Base-by-base conservation (phyloP, 2,329 filamentous ascomycete genomes). In the Microdochium trichocladiopsis region DNA sequence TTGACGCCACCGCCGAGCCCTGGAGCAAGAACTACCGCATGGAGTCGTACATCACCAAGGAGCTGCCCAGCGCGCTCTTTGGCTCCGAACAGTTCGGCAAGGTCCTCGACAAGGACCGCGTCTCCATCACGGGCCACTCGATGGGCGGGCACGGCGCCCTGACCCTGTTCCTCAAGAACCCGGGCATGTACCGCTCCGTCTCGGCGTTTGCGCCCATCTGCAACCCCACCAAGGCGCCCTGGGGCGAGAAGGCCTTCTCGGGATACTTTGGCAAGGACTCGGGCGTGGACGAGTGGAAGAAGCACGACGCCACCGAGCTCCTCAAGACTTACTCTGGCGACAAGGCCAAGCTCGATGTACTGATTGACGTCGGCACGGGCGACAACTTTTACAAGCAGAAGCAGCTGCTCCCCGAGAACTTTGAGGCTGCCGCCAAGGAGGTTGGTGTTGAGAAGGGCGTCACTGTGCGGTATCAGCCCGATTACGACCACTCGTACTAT, bases 141-240 rank as follows among this genome's bases (percentile, higher is more conserved):
- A 99, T 99, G 94, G 94, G 94, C 59, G 94, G 94, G 0, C 94
- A 99, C 70, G 94, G 94, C 57, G 94, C 94, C 47, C 76, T 99
- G 61, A 96, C 92, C 47, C 73, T 97, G 61, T 97, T 88, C 76
- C 79, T 99, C 50, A 93, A 90, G 75, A 87, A 97, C 72, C 92
- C 94, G 0, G 90, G 88, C 57, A 84, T 82, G 74, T 99, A 95
- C 78, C 88, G 86, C 74, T 90, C 84, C 58, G 90, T 94, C 53
- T 92, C 87, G 56, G 93, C 93, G 1, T 95, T 95, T 66, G 89
- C 94, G 49, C 93, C 93, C 21, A 95, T 97, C 63, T 71, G 84
- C 50, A 97, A 97, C 74, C 94, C 93, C 1, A 77, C 78, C 56
- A 83, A 86, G 60, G 95, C 89, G 63, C 89, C 89, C 1, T 99